These are phyloP conservation scores for Beauveria rudraprayagi DNA, from an alignment of 2,329 filamentous ascomycete genomes.

Conservation along the genomic window DNA sequence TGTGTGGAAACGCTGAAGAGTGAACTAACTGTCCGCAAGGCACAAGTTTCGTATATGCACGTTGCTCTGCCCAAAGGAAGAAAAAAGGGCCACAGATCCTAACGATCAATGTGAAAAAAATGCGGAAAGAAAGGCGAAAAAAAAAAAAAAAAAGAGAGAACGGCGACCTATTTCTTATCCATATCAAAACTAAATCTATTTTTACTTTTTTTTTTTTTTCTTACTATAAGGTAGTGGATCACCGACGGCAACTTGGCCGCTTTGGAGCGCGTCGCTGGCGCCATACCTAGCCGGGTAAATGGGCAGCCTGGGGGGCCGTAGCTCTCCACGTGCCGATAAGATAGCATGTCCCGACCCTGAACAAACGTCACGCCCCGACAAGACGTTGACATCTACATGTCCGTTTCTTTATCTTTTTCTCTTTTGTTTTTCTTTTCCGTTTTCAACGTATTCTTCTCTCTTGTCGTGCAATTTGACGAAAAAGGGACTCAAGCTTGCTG, in stretches of 20 bases:
- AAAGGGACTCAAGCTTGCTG: neutral
- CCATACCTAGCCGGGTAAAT: no score
- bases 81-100: no score
- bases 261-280: no score
- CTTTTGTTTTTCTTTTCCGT: neutral
- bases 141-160: no score
- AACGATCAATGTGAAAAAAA: neutral
- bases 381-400: neutral
- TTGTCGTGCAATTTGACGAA: neutral
- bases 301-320: no score
- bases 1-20: no score
- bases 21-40: no score
- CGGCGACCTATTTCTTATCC: no score
- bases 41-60: no score
- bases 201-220: neutral
- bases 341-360: neutral
- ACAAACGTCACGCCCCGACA: neutral
- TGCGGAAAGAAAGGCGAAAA: neutral
- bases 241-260: neutral
- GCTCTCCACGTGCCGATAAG: slow-evolving; percentile 10
- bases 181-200: neutral
- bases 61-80: neutral
- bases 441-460: no score
- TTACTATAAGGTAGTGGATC: neutral
- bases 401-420: neutral